These are phyloP conservation scores for Mycena venus DNA, from an alignment of 768 basidiomycete genomes.

Conservation along the genomic window DNA sequence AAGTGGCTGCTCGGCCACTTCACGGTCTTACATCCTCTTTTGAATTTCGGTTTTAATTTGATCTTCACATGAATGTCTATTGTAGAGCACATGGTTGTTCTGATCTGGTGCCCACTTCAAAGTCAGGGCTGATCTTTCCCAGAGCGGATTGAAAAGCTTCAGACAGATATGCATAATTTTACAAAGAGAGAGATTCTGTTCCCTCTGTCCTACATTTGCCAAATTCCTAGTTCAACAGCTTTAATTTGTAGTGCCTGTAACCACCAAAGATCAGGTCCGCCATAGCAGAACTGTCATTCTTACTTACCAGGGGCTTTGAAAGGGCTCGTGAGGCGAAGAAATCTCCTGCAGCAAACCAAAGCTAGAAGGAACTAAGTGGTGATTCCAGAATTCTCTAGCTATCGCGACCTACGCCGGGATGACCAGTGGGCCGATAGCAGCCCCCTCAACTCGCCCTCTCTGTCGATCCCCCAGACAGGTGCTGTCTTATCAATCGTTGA, in stretches of 20 bases:
- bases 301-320: slow-evolving; percentile 53
- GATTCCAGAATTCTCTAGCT: neutral
- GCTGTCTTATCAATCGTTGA: slow-evolving; percentile 46
- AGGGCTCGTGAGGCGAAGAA: slow-evolving; percentile 46
- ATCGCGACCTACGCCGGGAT: slow-evolving; percentile 53
- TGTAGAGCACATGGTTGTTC: too few species aligned
- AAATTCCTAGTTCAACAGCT: slow-evolving; percentile 37
- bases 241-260: slow-evolving; percentile 52
- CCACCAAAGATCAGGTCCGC: neutral
- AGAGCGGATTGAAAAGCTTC: too few species aligned
- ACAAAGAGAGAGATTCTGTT: too few species aligned
- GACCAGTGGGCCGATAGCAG: slow-evolving; percentile 55
- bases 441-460: slow-evolving; percentile 55
- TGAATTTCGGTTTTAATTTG: too few species aligned
- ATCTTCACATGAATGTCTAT: too few species aligned
- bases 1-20: too few species aligned
- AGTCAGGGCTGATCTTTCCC: too few species aligned
- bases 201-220: too few species aligned
- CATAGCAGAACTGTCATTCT: neutral
- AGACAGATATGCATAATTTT: too few species aligned
- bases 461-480: slow-evolving; percentile 54
- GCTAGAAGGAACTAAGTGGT: slow-evolving; percentile 36
- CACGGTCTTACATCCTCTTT: too few species aligned
- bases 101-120: too few species aligned
- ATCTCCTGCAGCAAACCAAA: slow-evolving; percentile 57